Base-by-base conservation (phyloP, 805 yeast genomes). In the Cyberlindnera petersonii region DNA sequence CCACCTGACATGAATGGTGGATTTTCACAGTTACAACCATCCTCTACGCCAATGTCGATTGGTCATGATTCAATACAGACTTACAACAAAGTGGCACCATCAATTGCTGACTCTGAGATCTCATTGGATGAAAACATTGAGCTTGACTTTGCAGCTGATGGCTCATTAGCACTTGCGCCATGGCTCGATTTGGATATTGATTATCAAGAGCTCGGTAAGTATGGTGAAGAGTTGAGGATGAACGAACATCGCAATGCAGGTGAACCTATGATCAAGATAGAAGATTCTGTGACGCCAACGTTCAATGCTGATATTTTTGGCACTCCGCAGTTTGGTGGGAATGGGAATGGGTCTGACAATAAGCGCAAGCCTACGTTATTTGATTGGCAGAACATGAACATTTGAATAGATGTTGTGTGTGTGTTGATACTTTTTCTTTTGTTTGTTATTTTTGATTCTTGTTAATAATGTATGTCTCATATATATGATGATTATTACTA, bases 121-220 rank as follows among this genome's bases (percentile, higher is more conserved):
- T 34, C 37, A 13, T 37, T 39, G 26, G 47, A 40, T 31, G 52
- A 53, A 27, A 48, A 49, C 40, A 41, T 54, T 2, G 66, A 63
- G 38, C 61, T 60, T 49, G 87, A 81, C 42, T 82, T 80, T 58
- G 84, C 82, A n/a, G 86, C 86, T 3, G 93, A 84, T 61, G 91
- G 87, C 1, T 84, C 91, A 0, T 61, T 83, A 28, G 91, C 91
- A 1, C 62, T 84, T 39, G 87, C 85, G 2, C 83, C 83, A 9
- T 71, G 82, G 50, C 60, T 83, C 40, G 82, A 76, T 33, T 42
- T 47, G 38, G 70, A 64, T 35, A 52, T 65, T 18, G 63, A 52
- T 26, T 38, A 38, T n/a, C 30, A 42, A 20, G 46, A 42, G 22
- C 21, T 42, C 21, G 42, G 46, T 9, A 42, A 31, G 24, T 42